Evolutionary conservation across 1,139 yeast genomes (phyloP), one percentile per base, ranked within the genome.

Genomic region (Spencermartinsiella ligniputridi): DNA sequence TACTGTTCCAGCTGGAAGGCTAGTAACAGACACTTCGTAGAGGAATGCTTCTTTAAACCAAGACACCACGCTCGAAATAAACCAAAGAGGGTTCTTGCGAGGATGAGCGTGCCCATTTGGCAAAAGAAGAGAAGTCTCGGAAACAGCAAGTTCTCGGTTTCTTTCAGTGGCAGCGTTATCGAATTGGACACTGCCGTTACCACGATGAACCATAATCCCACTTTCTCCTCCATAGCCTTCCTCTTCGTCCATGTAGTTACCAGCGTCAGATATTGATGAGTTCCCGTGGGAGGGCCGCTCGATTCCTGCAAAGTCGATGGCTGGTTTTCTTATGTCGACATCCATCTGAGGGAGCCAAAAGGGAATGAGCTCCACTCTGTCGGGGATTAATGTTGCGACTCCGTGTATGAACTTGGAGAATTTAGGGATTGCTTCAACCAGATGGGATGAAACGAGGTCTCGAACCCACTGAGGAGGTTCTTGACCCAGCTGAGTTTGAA

Each of bases 271-370:
- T 1, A 56, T 49, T 2, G 64, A 55, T 6, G 61, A 51, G 17
- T 67, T 79, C 47, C 71, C 49, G 51, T 72, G 77, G 38, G 72
- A 71, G 17, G 81, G 81, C 25, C 82, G 69, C 49, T 68, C 71
- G 46, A 78, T 76, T 56, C 95, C 95, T 56, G 78, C 79, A 51
- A 76, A 78, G 58, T 78, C 79, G 33, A 78, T 69, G 51, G 82
- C 79, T 27, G 97, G 97, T 65, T 92, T 92, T 63, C 95, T 81
- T 55, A 92, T 92, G 63, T 92, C 98, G 42, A 83, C 83, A 54
- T 80, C 87, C 98, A 92, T 92, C 69, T 92, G 98, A n/a, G 97
- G 97, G 54, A 83, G 74, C 98, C 98, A 92, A 69, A 87, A 92
- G 43, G 98, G 98, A 58, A 92, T 82, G 53, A 88, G 75, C 45